A percentile compares a stretch with the other conserved stretches of the same genome.
phyloP scores from a whole-genome alignment of 441 rosid species.

The Eruca vesicaria region DNA sequence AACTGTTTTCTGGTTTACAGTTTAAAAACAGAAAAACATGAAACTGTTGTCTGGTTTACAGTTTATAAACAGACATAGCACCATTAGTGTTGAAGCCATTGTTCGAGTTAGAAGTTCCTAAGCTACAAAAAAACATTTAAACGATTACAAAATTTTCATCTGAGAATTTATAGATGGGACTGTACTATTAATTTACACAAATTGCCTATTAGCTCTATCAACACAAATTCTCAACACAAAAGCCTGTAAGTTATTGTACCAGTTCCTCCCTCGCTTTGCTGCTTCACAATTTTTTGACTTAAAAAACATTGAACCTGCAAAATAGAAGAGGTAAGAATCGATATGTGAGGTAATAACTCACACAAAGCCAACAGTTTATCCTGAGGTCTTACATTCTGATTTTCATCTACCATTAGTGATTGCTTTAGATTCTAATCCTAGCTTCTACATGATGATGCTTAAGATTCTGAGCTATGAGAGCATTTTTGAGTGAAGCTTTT shows the following conservation, averaged over 20 bases:
- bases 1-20: not conserved
- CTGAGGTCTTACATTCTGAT: slow-evolving; percentile 9
- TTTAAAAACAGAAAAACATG: not conserved
- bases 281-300: not conserved
- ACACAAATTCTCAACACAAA: not conserved
- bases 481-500: slow-evolving; percentile 52
- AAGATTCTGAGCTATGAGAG: not conserved
- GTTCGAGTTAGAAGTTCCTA: not conserved
- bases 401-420: not conserved
- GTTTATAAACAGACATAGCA: not conserved
- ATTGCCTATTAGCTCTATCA: slow-evolving; percentile 1
- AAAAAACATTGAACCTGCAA: not conserved
- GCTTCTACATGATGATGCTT: not conserved
- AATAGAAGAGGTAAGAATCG: not conserved
- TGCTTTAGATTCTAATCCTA: slow-evolving; percentile 7
- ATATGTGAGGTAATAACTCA: not conserved
- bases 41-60: not conserved
- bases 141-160: not conserved
- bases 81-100: not conserved
- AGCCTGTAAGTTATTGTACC: not conserved
- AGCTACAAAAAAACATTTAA: not conserved
- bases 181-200: not conserved
- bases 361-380: slow-evolving; percentile 1
- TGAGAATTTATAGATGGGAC: not conserved
- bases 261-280: not conserved